Conservation (phyloP, 2,329 filamentous ascomycete species). For the Amauroascus niger region DNA sequence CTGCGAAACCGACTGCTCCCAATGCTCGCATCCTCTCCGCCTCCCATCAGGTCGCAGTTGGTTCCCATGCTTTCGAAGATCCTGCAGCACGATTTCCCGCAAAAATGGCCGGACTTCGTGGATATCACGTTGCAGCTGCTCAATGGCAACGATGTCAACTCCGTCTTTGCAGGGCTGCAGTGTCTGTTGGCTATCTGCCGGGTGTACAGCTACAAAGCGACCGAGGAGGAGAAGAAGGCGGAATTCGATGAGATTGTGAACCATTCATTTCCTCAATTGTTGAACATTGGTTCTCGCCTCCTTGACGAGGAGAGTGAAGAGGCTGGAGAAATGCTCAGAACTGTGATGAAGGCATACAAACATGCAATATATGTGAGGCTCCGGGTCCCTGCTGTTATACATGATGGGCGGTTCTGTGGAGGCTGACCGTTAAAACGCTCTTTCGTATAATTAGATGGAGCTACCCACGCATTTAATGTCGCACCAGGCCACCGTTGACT, state of each 20-base stretch:
- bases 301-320: conserved; percentile 87
- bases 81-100: conserved; percentile 88
- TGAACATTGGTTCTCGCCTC: conserved; percentile 78
- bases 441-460: conserved; percentile 56
- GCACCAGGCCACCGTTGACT: conserved; percentile 76
- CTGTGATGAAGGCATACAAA: conserved; percentile 94
- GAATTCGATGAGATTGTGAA: conserved; percentile 95
- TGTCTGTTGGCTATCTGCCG: conserved; percentile 91
- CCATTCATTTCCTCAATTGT: conserved; percentile 75
- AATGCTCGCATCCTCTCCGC: conserved; percentile 68
- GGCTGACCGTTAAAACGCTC: not conserved
- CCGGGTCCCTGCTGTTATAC: not conserved
- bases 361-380: conserved; percentile 83
- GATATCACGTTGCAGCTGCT: conserved; percentile 84
- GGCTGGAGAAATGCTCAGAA: conserved; percentile 91
- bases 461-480: conserved; percentile 67
- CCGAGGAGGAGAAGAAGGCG: conserved; percentile 54
- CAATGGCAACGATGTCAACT: conserved; percentile 72
- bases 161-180: conserved; percentile 86
- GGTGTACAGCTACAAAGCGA: conserved; percentile 87
- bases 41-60: conserved; percentile 80
- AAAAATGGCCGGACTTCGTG: conserved; percentile 89
- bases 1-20: conserved; percentile 84
- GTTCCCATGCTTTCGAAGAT: conserved; percentile 93
- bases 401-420: not conserved